These are phyloP conservation scores for Boletales sp. DNA, from an alignment of 768 basidiomycete species.

Conservation along the genomic window DNA sequence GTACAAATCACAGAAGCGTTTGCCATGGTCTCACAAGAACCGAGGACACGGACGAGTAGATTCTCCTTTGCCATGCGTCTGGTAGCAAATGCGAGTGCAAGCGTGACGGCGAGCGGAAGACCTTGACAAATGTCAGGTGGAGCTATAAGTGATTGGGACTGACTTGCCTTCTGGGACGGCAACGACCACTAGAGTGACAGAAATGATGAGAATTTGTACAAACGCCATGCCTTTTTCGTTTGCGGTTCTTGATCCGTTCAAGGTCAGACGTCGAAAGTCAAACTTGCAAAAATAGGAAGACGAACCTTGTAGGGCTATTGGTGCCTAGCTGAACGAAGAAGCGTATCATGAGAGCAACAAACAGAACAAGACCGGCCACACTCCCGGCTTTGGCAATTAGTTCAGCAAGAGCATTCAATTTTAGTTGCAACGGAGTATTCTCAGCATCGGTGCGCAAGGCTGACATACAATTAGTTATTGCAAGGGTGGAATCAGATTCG, in stretches of 20 bases:
- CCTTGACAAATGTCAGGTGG: conserved; percentile 39
- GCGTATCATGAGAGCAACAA: conserved; percentile 83
- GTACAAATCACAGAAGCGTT: conserved; percentile 95
- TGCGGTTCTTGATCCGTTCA: conserved; percentile 45
- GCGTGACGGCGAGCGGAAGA: conserved; percentile 91
- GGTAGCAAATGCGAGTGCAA: conserved; percentile 95
- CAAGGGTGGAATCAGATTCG: background rate
- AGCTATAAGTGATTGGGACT: background rate
- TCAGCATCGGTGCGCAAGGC: conserved; percentile 85
- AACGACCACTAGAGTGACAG: conserved; percentile 88
- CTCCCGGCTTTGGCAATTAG: conserved; percentile 91
- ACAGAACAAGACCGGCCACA: conserved; percentile 76
- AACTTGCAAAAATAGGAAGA: background rate
- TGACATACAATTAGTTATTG: conserved; percentile 26
- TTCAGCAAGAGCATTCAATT: conserved; percentile 92
- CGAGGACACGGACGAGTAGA: conserved; percentile 90
- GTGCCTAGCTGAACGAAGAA: conserved; percentile 88
- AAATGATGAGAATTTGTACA: conserved; percentile 89
- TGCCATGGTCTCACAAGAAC: conserved; percentile 98
- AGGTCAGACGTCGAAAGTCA: conserved; percentile 6
- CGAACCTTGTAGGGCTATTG: conserved; percentile 53
- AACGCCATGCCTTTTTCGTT: conserved; percentile 87
- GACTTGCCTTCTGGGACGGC: conserved; percentile 76
- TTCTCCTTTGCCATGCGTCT: conserved; percentile 98
- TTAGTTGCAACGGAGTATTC: conserved; percentile 89